Conservation (phyloP, 495 filamentous ascomycete species). For the Aspergillus hancockii region DNA sequence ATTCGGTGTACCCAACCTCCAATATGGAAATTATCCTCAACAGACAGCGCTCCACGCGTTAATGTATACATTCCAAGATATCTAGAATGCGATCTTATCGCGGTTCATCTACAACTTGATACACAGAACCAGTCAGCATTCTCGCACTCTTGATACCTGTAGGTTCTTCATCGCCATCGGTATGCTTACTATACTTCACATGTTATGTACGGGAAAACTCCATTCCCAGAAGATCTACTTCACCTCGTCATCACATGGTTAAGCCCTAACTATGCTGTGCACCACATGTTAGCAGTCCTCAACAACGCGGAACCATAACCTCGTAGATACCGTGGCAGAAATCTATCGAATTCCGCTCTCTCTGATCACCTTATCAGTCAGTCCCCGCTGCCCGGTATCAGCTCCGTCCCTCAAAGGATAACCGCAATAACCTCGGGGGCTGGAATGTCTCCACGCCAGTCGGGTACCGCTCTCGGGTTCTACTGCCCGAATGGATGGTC, state of each 20-base stretch:
- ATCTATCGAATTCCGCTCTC: not conserved
- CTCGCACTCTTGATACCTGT: too few relatives aligned
- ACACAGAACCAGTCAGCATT: too few relatives aligned
- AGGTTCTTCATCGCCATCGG: too few relatives aligned
- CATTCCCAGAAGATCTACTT: too few relatives aligned
- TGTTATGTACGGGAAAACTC: too few relatives aligned
- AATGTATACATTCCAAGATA: too few relatives aligned
- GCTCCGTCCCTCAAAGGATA: not conserved
- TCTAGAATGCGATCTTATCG: too few relatives aligned
- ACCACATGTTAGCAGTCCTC: not conserved
- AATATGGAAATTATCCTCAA: not conserved
- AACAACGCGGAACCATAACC: not conserved
- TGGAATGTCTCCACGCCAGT: not conserved
- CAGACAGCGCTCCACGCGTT: not conserved
- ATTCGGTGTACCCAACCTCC: not conserved
- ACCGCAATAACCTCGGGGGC: slow-evolving; percentile 6
- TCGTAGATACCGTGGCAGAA: not conserved
- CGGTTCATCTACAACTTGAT: too few relatives aligned
- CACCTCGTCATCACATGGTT: not conserved
- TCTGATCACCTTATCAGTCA: not conserved
- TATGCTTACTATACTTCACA: too few relatives aligned
- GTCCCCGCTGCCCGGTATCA: not conserved
- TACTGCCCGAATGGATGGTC: slow-evolving; percentile 9
- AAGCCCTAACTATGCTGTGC: not conserved
- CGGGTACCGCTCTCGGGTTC: slow-evolving; percentile 21